Conservation (phyloP, 1,284 basidiomycete genomes). For the Coniferiporia weirii region DNA sequence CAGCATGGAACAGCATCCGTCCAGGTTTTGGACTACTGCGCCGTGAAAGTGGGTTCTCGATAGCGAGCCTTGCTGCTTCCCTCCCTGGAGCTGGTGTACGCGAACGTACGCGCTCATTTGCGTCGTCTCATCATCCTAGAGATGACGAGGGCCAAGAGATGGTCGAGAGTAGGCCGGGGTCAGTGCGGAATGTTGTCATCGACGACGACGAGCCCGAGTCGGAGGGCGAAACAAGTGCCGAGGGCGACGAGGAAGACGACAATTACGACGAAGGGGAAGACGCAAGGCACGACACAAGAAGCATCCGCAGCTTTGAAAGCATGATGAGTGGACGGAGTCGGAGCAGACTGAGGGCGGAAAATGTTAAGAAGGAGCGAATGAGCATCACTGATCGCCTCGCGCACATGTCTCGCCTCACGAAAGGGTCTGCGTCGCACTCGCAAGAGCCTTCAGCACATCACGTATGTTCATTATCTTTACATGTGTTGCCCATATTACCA, state of each 20-base stretch:
- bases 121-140: slow-evolving; percentile 24
- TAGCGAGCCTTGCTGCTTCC: slow-evolving; percentile 70
- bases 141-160: slow-evolving; percentile 60
- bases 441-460: slow-evolving; percentile 28
- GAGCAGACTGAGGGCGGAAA: slow-evolving; percentile 25
- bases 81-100: slow-evolving; percentile 40
- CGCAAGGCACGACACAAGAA: slow-evolving; percentile 50
- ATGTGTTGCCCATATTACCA: too few species aligned
- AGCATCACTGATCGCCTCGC: slow-evolving; percentile 75
- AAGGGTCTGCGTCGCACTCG: slow-evolving; percentile 30
- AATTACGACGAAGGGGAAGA: slow-evolving; percentile 34
- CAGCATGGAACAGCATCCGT: slow-evolving; percentile 37
- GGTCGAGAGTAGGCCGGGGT: slow-evolving; percentile 51
- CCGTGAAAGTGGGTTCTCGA: slow-evolving; percentile 73
- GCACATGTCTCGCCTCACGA: slow-evolving; percentile 56
- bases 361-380: slow-evolving; percentile 37
- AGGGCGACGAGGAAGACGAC: slow-evolving; percentile 24
- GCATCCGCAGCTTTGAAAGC: slow-evolving; percentile 77
- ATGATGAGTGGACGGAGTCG: slow-evolving; percentile 58
- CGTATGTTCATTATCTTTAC: neutral
- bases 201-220: slow-evolving; percentile 28
- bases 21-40: slow-evolving; percentile 61
- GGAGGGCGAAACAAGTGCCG: slow-evolving; percentile 30
- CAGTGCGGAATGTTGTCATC: slow-evolving; percentile 37
- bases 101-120: slow-evolving; percentile 25